Base-by-base conservation (phyloP, 2,329 filamentous ascomycete species). In the Cladophialophora exuberans region DNA sequence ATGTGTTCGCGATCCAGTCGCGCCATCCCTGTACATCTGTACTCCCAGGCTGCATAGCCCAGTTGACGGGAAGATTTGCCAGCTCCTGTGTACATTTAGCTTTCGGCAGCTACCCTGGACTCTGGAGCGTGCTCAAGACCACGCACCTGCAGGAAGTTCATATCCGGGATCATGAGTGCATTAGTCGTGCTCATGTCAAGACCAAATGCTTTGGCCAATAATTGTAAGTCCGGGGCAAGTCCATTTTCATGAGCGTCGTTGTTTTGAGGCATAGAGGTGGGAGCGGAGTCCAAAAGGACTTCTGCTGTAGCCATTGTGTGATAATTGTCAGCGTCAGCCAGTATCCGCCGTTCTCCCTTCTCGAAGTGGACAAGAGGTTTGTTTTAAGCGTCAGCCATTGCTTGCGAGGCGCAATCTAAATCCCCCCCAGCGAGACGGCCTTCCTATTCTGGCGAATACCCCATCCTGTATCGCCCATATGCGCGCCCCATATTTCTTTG, bases 11-110 rank as follows among this genome's bases (percentile, higher is more conserved):
- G 18, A 56, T 36, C 53, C 53, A 56, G 5, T 13, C 11, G 23
- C 53, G 53, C 53, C 51, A 51, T 3, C 18, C 41, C 11, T 50
- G n/a, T 13, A 56, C 53, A 18, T 56, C 53, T 9, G 46, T 46
- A 1, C 47, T 41, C 5, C 9, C 15, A 2, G 53, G 53, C 4
- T 31, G 22, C n/a, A 22, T 10, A 9, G 47, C 22, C 3, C 33
- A 25, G 17, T 51, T 41, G 10, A 42, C 15, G 2, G 53, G 53
- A 17, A 56, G 41, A n/a, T 45, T 38, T 33, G 31, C 30, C 41
- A 52, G 20, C 18, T 56, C 46, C 53, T 56, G 33, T n/a, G n/a
- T n/a, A n/a, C n/a, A n/a, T n/a, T n/a, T 15, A 28, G n/a, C 10
- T n/a, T 28, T 53, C 42, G 41, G 31, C 17, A n/a, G 26, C 5